These are phyloP conservation scores for Stereocaulon alpinum DNA, from an alignment of 495 filamentous ascomycete species.

Conservation along the genomic window DNA sequence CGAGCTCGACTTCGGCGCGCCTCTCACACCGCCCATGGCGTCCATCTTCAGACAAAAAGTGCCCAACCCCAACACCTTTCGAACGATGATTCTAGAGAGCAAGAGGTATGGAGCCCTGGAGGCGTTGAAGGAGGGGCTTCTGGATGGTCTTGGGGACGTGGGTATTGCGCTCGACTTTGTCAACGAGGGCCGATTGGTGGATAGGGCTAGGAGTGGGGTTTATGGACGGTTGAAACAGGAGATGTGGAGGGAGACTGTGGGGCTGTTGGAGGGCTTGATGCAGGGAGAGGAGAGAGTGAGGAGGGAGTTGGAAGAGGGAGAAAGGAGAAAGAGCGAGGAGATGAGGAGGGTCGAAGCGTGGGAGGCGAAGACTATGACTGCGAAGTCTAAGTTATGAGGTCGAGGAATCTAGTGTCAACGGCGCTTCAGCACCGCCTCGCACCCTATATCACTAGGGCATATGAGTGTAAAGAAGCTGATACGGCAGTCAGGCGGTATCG, in stretches of 20 bases:
- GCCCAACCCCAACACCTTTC: slow-evolving; percentile 40
- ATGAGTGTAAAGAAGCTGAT: no score
- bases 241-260: slow-evolving; percentile 57
- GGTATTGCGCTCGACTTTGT: slow-evolving; percentile 49
- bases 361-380: slow-evolving; percentile 28
- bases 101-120: slow-evolving; percentile 49
- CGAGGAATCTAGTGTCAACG: neutral
- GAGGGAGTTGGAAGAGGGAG: slow-evolving; percentile 27
- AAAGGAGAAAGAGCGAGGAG: slow-evolving; percentile 22
- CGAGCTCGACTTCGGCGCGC: slow-evolving; percentile 66
- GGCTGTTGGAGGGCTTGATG: slow-evolving; percentile 37
- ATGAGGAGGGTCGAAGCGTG: slow-evolving; percentile 32
- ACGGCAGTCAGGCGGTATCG: no score
- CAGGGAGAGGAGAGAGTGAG: slow-evolving; percentile 38
- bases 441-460: no score
- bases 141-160: slow-evolving; percentile 56
- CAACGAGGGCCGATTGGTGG: slow-evolving; percentile 41
- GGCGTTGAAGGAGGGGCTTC: slow-evolving; percentile 52
- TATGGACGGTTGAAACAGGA: slow-evolving; percentile 61
- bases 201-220: slow-evolving; percentile 49
- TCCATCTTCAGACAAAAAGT: slow-evolving; percentile 64
- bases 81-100: slow-evolving; percentile 57
- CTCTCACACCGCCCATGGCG: slow-evolving; percentile 60
- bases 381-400: slow-evolving; percentile 39
- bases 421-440: neutral